A percentile compares a stretch with the other conserved stretches of the same genome.
Conservation (phyloP, 129 eudicot genomes). For the Chrysanthemum makinoi region DNA sequence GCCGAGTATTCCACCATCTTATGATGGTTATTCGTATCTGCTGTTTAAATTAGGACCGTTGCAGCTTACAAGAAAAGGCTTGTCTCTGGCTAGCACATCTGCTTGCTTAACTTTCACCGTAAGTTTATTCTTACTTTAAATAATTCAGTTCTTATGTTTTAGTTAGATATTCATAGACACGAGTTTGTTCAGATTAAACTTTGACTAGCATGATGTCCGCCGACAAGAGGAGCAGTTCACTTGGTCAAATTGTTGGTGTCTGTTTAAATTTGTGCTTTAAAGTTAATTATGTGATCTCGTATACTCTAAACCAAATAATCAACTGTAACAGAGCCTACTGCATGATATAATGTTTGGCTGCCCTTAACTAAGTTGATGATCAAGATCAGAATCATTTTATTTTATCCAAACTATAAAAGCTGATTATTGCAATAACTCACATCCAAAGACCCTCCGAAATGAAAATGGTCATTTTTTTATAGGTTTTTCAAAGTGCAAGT, state of each 20-base stretch:
- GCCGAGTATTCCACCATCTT: conserved; percentile 61
- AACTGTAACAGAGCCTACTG: no score
- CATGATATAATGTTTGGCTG: no score
- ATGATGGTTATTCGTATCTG: conserved; percentile 70
- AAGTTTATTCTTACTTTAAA: conserved; percentile 26
- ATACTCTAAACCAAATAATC: no score
- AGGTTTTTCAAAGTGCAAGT: conserved; percentile 97
- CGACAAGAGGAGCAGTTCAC: no score
- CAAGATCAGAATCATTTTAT: no score
- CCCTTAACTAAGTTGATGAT: no score
- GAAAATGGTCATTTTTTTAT: conserved; percentile 14
- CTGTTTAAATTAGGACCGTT: conserved; percentile 82
- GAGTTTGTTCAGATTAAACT: neutral
- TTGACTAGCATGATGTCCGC: neutral
- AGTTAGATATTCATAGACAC: neutral
- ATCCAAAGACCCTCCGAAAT: no score
- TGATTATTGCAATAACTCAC: no score
- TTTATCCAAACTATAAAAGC: no score
- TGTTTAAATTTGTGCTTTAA: no score
- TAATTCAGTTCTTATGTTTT: no score
- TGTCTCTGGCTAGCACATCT: conserved; percentile 77
- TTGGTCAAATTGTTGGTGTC: neutral
- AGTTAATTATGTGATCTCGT: no score
- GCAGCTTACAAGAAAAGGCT: conserved; percentile 78
- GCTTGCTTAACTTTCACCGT: conserved; percentile 92